These are phyloP conservation scores for Rhodosporidiobolus odoratus DNA, from an alignment of 768 basidiomycete species.

Conservation along the genomic window DNA sequence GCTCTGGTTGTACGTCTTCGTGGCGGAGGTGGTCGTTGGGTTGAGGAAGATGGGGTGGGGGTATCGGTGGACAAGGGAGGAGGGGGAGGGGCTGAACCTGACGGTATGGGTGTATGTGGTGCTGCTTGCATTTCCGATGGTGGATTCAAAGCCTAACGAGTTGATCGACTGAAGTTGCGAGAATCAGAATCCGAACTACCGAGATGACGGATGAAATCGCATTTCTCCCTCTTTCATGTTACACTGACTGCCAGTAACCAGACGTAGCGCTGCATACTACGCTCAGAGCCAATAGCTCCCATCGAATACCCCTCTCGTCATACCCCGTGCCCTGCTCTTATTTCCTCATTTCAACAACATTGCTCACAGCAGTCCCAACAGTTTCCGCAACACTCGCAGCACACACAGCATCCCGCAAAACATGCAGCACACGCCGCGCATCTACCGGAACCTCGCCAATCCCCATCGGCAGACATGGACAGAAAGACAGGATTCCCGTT, in stretches of 20 bases:
- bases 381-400: neutral
- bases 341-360: neutral
- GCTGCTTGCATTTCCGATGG: neutral
- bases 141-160: neutral
- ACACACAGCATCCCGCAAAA: slow-evolving; percentile 3
- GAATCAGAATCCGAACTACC: too few species aligned
- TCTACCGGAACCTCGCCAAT: too few species aligned
- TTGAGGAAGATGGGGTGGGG: neutral
- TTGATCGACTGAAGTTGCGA: neutral
- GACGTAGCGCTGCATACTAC: too few species aligned
- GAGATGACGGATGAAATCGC: neutral
- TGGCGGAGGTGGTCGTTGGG: neutral
- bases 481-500: too few species aligned
- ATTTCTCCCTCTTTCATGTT: too few species aligned
- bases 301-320: too few species aligned
- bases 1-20: neutral
- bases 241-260: too few species aligned
- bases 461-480: too few species aligned
- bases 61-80: neutral
- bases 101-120: neutral
- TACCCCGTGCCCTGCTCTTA: too few species aligned
- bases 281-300: too few species aligned
- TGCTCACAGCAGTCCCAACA: neutral
- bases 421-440: neutral
- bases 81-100: neutral